phyloP scores from a whole-genome alignment of 495 filamentous ascomycete species.

The Echria macrotheca region DNA sequence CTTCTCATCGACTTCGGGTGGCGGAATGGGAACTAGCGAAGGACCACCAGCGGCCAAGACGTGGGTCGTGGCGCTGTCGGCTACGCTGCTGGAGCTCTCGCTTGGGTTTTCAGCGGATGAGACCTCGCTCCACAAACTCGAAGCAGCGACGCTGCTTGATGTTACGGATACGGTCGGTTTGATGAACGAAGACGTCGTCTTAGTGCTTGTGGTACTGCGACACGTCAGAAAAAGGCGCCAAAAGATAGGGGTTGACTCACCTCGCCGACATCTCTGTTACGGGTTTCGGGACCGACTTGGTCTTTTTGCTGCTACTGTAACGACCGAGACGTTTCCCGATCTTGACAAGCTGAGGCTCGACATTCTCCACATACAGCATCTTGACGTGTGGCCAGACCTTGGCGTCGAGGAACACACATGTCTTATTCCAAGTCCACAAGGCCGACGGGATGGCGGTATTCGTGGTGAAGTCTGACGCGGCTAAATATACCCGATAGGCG shows the following conservation, averaged over 20 bases:
- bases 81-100: too few species aligned
- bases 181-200: conserved; percentile 28
- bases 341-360: conserved; percentile 89
- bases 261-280: conserved; percentile 16
- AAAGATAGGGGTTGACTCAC: conserved; percentile 5
- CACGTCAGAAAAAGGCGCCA: neutral
- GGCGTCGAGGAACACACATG: conserved; percentile 61
- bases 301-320: conserved; percentile 49
- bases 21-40: too few species aligned
- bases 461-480: conserved; percentile 58
- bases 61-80: too few species aligned
- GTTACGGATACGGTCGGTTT: conserved; percentile 31
- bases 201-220: conserved; percentile 10
- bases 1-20: conserved; percentile 22
- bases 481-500: conserved; percentile 60
- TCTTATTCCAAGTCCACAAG: conserved; percentile 61
- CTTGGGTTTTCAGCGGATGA: too few species aligned
- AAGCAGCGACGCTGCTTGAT: neutral
- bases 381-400: conserved; percentile 74
- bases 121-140: too few species aligned
- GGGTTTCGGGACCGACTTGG: conserved; percentile 24
- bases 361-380: conserved; percentile 79
- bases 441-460: conserved; percentile 70
- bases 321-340: conserved; percentile 86
- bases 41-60: conserved; percentile 4